Conservation (phyloP, 495 filamentous ascomycete genomes). For the Penicillium odoratum region DNA sequence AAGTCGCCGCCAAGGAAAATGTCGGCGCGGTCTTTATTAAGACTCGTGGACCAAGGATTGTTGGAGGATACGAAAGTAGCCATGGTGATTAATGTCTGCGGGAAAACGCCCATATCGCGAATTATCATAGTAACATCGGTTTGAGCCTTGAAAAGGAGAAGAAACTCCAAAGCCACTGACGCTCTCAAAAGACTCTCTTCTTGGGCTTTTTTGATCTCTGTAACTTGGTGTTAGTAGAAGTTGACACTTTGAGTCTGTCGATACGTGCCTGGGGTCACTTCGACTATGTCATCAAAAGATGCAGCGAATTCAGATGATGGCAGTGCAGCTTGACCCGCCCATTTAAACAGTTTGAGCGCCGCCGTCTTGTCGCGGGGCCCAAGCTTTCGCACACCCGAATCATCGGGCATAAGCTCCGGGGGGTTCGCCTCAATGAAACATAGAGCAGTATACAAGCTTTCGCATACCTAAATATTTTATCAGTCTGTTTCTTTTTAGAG, state of each 20-base stretch:
- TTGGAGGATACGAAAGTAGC: slow-evolving; percentile 48
- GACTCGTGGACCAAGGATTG: slow-evolving; percentile 57
- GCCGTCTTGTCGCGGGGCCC: slow-evolving; percentile 27
- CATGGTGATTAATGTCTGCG: slow-evolving; percentile 34
- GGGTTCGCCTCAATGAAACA: slow-evolving; percentile 23
- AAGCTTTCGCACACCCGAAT: slow-evolving; percentile 17
- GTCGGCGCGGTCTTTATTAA: slow-evolving; percentile 26
- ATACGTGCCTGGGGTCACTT: slow-evolving; percentile 23
- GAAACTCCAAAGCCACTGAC: slow-evolving; percentile 34
- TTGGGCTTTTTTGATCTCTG: slow-evolving; percentile 22
- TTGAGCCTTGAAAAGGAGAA: slow-evolving; percentile 19
- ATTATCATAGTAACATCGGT: slow-evolving; percentile 20
- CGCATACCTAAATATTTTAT: slow-evolving; percentile 26
- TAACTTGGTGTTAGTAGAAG: neutral
- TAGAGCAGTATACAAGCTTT: slow-evolving; percentile 33
- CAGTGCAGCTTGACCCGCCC: slow-evolving; percentile 35
- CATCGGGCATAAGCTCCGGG: slow-evolving; percentile 14
- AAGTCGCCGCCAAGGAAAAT: slow-evolving; percentile 40
- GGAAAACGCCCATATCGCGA: slow-evolving; percentile 25
- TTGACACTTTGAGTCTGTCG: slow-evolving; percentile 15
- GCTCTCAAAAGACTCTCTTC: slow-evolving; percentile 26
- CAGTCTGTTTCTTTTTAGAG: neutral
- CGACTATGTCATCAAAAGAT: slow-evolving; percentile 25
- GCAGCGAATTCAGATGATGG: slow-evolving; percentile 37
- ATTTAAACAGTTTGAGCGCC: slow-evolving; percentile 33